These are phyloP conservation scores for Agarophyton chilense DNA, from an alignment of 23 red algal genomes.

Conservation along the genomic window DNA sequence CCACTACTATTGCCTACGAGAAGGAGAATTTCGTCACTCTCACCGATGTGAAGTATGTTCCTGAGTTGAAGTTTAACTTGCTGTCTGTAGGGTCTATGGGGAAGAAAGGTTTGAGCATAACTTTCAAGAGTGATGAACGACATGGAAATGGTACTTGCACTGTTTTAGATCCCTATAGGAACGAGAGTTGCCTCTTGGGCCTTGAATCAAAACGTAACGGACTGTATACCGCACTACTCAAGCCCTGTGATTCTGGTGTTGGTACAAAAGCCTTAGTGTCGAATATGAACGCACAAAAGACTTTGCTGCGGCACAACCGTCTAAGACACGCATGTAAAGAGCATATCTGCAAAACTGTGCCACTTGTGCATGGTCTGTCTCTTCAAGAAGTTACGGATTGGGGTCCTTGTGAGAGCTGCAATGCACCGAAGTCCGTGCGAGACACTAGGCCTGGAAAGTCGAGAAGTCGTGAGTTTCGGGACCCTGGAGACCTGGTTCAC, in stretches of 20 bases:
- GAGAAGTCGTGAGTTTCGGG: neutral
- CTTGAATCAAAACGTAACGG: neutral
- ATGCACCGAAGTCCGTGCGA: neutral
- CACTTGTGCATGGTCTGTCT: slow-evolving; percentile 19
- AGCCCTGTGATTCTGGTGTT: neutral
- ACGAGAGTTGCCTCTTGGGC: neutral
- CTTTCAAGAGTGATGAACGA: neutral
- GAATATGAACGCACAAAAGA: neutral
- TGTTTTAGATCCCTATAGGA: neutral
- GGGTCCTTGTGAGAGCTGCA: neutral
- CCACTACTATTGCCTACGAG: neutral
- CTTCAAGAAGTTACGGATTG: neutral
- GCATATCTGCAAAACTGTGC: neutral
- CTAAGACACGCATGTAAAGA: neutral
- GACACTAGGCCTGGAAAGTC: neutral
- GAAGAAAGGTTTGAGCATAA: neutral
- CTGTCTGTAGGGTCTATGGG: neutral
- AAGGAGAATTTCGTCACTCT: slow-evolving; percentile 6
- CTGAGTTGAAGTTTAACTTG: neutral
- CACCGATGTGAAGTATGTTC: neutral
- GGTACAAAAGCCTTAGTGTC: neutral
- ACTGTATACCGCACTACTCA: neutral
- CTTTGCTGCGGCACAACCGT: neutral
- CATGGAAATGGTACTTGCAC: neutral
- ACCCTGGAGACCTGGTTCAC: neutral